These are phyloP conservation scores for Yarrowia deformans DNA, from an alignment of 805 yeast species.

Conservation along the genomic window DNA sequence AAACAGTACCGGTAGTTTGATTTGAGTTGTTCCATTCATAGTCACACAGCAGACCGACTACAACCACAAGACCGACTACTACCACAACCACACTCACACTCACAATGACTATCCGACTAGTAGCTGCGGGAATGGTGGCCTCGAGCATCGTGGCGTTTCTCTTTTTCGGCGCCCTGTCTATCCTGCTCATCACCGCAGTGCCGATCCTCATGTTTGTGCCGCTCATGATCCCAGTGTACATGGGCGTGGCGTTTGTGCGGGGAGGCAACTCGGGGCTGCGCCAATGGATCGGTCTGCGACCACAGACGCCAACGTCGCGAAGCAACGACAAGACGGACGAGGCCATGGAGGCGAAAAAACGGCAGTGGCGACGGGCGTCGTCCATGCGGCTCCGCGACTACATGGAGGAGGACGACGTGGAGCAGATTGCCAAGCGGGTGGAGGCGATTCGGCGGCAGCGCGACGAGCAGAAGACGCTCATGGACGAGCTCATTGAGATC, in stretches of 20 bases:
- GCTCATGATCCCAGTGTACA: constrained; percentile 26
- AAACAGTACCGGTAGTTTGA: too few relatives aligned
- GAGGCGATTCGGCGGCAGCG: constrained; percentile 33
- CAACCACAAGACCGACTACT: neutral
- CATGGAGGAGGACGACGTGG: constrained; percentile 34
- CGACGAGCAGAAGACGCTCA: constrained; percentile 37
- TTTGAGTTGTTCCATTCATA: too few relatives aligned
- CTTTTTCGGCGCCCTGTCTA: constrained; percentile 34
- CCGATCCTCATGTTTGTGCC: constrained; percentile 34
- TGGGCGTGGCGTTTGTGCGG: constrained; percentile 28
- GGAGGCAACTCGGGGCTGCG: constrained; percentile 25
- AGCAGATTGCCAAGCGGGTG: constrained; percentile 28
- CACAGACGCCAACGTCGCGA: constrained; percentile 30
- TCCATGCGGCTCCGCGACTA: constrained; percentile 14
- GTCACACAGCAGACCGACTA: neutral
- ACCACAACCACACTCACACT: neutral
- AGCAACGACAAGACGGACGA: constrained; percentile 37
- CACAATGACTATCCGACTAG: constrained; percentile 31
- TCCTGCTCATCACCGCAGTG: constrained; percentile 31
- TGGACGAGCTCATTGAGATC: constrained; percentile 30
- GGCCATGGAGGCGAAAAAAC: constrained; percentile 41
- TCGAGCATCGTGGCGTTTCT: constrained; percentile 28
- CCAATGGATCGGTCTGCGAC: constrained; percentile 20
- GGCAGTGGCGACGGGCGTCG: constrained; percentile 32
- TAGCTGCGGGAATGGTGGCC: constrained; percentile 26